phyloP scores from a whole-genome alignment of 2,329 filamentous ascomycete species.

The Sphaerostilbella broomeana region DNA sequence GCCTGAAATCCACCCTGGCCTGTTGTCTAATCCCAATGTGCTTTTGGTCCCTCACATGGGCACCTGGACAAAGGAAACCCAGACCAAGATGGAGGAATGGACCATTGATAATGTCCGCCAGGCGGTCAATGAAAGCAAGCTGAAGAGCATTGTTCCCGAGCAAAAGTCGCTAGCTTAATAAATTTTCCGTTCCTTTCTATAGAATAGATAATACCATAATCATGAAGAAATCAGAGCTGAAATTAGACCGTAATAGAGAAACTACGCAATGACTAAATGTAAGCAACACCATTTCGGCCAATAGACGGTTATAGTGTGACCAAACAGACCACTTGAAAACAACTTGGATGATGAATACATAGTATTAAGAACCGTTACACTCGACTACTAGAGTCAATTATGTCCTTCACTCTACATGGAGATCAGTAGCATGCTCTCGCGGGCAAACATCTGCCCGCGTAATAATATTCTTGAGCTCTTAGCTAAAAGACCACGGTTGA shows the following conservation, averaged over 20 bases:
- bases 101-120: constrained; percentile 61
- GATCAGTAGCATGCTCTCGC: constrained; percentile 4
- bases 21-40: constrained; percentile 63
- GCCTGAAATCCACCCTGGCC: constrained; percentile 65
- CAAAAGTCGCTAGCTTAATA: constrained; percentile 43
- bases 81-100: constrained; percentile 67
- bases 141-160: constrained; percentile 68
- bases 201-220: no score
- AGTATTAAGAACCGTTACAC: no score
- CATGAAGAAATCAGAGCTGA: no score
- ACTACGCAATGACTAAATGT: no score
- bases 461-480: constrained; percentile 12
- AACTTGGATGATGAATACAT: no score
- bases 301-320: no score
- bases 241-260: no score
- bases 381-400: background rate
- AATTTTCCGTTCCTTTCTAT: no score
- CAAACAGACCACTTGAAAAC: no score
- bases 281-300: no score
- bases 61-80: constrained; percentile 66
- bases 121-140: constrained; percentile 53
- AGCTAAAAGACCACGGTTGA: constrained; percentile 38
- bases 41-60: constrained; percentile 81
- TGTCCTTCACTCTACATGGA: no score
- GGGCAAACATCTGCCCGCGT: constrained; percentile 7